Evolutionary conservation across 1,139 yeast genomes (phyloP), one percentile per base, ranked within the genome.

Genomic region (Yamadazyma songkhlaensis): DNA sequence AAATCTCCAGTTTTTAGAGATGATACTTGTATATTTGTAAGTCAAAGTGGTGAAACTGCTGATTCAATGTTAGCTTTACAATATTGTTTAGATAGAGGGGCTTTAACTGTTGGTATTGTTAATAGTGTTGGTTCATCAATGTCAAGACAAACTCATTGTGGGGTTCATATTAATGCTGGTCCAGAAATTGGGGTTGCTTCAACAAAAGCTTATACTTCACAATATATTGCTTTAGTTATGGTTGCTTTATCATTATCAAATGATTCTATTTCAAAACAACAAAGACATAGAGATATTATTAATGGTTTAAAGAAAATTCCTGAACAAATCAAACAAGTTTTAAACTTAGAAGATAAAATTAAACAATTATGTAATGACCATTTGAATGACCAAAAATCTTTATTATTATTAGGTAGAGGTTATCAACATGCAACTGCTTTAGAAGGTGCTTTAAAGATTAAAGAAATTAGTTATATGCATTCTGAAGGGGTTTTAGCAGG

Each of bases 131-230:
- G 99, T 55, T 94, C 98, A 6, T 81, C 94, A 36, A 88, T 94
- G 67, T 90, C 97, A 14, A 81, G 97, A 62, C 84, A 81, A 57
- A 94, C 99, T 29, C 96, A 90, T 66, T 94, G 98, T 73, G 99
- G 99, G 78, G 97, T 94, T 39, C 99, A 94, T 63, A 90, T 94
- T 60, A 94, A 94, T 61, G 98, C 98, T 32, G 99, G 99, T 47
- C 98, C 98, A 29, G 99, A 94, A 70, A 92, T 94, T 50, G 98
- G 98, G 62, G 99, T 94, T 53, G 99, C 98, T 9, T 89, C 97
- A n/a, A 94, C 99, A 36, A 94, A 94, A 70, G 98, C 98, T 21
- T 94, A 94, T 69, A 92, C 99, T 12, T 94, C 98, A 20, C 99
- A 94, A 66, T 94, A 83, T 63, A 89, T 94, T 65, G 98, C 98